A percentile compares a stretch with the other conserved stretches of the same genome.
phyloP scores from a whole-genome alignment of 495 filamentous ascomycete species.

The Chaetomidium leptoderma region DNA sequence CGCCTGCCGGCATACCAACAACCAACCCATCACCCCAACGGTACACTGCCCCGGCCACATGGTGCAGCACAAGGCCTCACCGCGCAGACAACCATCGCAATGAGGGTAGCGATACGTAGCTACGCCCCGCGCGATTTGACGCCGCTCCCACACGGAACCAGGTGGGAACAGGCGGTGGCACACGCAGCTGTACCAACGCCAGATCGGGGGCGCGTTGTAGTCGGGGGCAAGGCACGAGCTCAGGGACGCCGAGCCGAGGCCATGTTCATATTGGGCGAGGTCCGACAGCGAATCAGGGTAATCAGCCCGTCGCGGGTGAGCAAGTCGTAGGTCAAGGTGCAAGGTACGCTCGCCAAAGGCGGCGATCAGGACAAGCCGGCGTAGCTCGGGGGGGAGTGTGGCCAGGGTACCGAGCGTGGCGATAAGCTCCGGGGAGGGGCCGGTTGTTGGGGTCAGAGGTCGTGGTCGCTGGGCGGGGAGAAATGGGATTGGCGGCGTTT shows the following conservation, averaged over 20 bases:
- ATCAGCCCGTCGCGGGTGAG: neutral
- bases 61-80: neutral
- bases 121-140: neutral
- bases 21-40: neutral
- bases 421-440: neutral
- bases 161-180: neutral
- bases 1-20: neutral
- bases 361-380: neutral
- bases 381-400: neutral
- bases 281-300: neutral
- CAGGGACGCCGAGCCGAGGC: neutral
- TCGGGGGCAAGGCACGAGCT: neutral
- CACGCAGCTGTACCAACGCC: neutral
- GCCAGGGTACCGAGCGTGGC: neutral
- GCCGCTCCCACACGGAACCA: neutral
- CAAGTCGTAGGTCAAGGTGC: neutral
- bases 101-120: neutral
- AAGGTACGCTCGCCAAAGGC: neutral
- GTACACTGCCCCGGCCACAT: neutral
- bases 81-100: neutral
- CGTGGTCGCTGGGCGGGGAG: neutral
- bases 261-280: neutral
- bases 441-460: neutral
- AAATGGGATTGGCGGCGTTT: neutral
- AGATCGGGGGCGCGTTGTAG: neutral